Evolutionary conservation across 192 early-diverging fungal species (phyloP).

Genomic region (Umbelopsis vinacea): DNA sequence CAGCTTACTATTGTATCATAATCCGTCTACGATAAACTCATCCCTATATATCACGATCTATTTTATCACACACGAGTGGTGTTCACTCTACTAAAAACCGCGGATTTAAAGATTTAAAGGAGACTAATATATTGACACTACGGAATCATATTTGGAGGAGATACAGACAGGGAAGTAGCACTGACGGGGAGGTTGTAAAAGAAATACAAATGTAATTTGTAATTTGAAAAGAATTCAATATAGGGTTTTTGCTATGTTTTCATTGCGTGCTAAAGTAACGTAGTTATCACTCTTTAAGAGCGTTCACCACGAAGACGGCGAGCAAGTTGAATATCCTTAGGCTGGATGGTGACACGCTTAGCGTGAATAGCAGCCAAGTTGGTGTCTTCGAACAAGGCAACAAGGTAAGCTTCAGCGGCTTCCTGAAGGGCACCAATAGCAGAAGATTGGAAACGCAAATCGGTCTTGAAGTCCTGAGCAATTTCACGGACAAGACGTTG

Average conservation of each 20-base stretch:
- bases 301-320: conserved; percentile 94
- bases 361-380: conserved; percentile 98
- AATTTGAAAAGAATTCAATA: conserved; percentile 1
- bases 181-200: neutral
- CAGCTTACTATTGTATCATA: neutral
- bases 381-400: conserved; percentile 94
- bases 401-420: conserved; percentile 94
- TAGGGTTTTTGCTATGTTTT: neutral
- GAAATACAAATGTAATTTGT: neutral
- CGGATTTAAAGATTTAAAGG: neutral
- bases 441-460: conserved; percentile 98
- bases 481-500: conserved; percentile 98
- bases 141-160: conserved; percentile 18
- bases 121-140: conserved; percentile 13
- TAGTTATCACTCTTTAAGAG: conserved; percentile 56
- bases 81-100: neutral
- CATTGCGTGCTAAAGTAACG: neutral
- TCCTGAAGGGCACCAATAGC: conserved; percentile 99
- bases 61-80: no score
- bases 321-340: conserved; percentile 99
- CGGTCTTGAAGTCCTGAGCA: conserved; percentile 99
- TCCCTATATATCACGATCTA: no score
- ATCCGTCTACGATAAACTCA: no score
- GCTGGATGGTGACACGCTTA: conserved; percentile 99
- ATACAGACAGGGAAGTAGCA: neutral